Base-by-base conservation (phyloP, 1,284 basidiomycete genomes). In the Rhodotorula sp. region DNA sequence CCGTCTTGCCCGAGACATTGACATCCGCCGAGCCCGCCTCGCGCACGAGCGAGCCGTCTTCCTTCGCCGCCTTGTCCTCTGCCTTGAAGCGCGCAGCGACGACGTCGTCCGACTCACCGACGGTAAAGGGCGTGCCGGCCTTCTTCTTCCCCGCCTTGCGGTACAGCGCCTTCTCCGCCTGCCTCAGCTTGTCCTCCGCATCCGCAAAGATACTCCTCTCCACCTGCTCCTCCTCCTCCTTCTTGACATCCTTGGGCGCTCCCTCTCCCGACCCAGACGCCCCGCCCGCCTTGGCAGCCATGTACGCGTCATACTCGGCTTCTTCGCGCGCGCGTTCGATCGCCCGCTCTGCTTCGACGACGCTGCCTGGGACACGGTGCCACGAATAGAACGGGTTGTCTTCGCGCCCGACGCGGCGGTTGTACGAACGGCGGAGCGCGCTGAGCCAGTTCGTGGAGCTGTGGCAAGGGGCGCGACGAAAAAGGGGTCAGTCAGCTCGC, bases 331-430 rank as follows among this genome's bases (percentile, higher is more conserved):
- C 58, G 44, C 28, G 47, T 24, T 65, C 55, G 30, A 28, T 40
- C 13, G 37, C 48, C 22, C 60, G 64, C 44, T 62, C 54, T n/a
- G 51, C 46, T 16, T 64, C 62, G 47, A 70, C 71, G 34, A 60
- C 62, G 18, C 60, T 46, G 44, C 24, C 60, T 44, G 71, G 67
- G 2, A 67, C 63, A 13, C 51, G 28, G 28, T 65, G 53, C 34
- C 52, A 68, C 40, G 58, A 57, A 58, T 65, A 64, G 70, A 74
- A 74, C 13, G 72, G 72, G 61, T 74, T 71, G 55, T 71, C 67
- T 44, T 53, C 18, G 18, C 63, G 55, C 16, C 51, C 20, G 51
- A 64, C 54, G 26, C 72, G 67, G 11, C 72, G 70, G 57, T 65
- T 64, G 65, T 74, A 71, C 16, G 62, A 59, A 6, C 72, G 65